A percentile compares a stretch with the other conserved stretches of the same genome.
Conservation (phyloP, 176 grass and related monocot species). For the Oryza rufipogon region DNA sequence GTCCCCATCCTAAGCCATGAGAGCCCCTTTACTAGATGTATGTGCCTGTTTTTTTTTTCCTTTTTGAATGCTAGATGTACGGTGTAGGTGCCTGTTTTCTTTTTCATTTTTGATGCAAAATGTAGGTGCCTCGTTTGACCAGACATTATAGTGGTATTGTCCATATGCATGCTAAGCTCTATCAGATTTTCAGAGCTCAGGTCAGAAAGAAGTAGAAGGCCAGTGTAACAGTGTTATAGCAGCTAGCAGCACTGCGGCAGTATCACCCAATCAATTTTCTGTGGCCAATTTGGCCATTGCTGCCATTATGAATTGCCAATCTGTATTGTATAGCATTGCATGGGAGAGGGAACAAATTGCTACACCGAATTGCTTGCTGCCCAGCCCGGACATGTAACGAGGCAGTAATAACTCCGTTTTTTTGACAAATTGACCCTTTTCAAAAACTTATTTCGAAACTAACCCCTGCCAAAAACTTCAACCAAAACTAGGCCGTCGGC, state of each 20-base stretch:
- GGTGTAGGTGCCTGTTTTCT: no score
- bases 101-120: not conserved
- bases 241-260: not conserved
- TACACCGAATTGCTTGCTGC: not conserved
- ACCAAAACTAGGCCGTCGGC: no score
- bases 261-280: not conserved
- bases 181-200: not conserved
- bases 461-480: no score
- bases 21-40: not conserved
- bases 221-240: not conserved
- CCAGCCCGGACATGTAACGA: not conserved
- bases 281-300: not conserved
- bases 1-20: slow-evolving; percentile 32
- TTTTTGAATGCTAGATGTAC: not conserved
- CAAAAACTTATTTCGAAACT: no score
- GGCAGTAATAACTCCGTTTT: not conserved
- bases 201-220: not conserved
- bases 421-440: no score
- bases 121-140: slow-evolving; percentile 4
- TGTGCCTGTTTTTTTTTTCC: not conserved
- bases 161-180: not conserved
- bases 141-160: not conserved
- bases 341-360: not conserved
- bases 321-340: not conserved
- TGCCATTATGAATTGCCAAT: not conserved